Evolutionary conservation across 2,329 filamentous ascomycete genomes (phyloP).

Genomic region (Xylariaceae sp.): DNA sequence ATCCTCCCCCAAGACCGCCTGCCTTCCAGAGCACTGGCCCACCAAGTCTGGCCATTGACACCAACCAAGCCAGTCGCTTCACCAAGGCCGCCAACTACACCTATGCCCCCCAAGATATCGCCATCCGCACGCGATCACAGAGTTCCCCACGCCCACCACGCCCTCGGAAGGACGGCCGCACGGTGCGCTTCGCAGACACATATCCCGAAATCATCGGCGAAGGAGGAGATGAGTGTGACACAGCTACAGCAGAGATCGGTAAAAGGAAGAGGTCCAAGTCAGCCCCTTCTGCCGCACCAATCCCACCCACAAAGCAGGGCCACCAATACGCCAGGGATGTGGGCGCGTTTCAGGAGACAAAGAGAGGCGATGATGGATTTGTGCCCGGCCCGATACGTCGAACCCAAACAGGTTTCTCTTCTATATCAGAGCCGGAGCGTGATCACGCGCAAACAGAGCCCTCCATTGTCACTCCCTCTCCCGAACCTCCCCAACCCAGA

Average conservation of each 20-base stretch:
- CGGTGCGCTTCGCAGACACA: constrained; percentile 69
- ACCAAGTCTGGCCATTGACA: constrained; percentile 52
- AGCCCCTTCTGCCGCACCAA: constrained; percentile 31
- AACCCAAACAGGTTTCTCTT: constrained; percentile 53
- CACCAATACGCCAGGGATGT: constrained; percentile 24
- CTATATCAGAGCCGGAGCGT: constrained; percentile 26
- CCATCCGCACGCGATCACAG: constrained; percentile 39
- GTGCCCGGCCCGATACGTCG: constrained; percentile 51
- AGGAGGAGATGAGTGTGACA: constrained; percentile 81
- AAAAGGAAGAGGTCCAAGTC: constrained; percentile 46
- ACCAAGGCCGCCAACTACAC: constrained; percentile 49
- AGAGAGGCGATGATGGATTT: constrained; percentile 42
- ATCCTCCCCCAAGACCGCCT: constrained; percentile 41
- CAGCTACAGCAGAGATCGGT: constrained; percentile 68
- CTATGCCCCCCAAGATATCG: constrained; percentile 39
- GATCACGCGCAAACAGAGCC: constrained; percentile 16
- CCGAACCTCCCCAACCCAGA: constrained; percentile 23
- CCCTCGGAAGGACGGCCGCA: constrained; percentile 50
- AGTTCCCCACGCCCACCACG: constrained; percentile 50
- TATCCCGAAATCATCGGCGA: constrained; percentile 81
- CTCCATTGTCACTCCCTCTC: constrained; percentile 6
- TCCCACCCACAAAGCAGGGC: constrained; percentile 29
- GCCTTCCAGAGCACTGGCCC: constrained; percentile 24
- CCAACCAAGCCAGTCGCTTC: constrained; percentile 50
- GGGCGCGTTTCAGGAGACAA: constrained; percentile 22